phyloP scores from a whole-genome alignment of 2,329 filamentous ascomycete genomes.

The Seiridium cupressi region DNA sequence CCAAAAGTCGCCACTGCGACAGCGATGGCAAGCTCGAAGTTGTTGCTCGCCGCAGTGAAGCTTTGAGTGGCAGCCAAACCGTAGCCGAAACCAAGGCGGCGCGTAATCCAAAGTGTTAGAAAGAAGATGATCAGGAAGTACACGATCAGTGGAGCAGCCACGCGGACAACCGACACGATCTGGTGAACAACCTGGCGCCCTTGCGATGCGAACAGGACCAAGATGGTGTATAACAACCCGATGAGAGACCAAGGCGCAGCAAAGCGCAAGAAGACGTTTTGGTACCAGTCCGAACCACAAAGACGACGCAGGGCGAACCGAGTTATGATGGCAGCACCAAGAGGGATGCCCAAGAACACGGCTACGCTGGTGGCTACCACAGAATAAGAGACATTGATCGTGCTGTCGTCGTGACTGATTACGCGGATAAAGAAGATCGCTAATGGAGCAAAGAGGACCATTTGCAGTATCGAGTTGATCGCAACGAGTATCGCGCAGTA shows the following conservation, averaged over 20 bases:
- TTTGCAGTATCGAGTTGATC: constrained; percentile 72
- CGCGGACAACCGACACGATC: constrained; percentile 77
- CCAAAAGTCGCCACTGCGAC: constrained; percentile 83
- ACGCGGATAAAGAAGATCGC: constrained; percentile 69
- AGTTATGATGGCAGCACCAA: constrained; percentile 77
- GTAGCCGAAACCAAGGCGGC: constrained; percentile 73
- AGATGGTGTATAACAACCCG: constrained; percentile 82
- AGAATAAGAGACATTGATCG: constrained; percentile 51
- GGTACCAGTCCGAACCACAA: constrained; percentile 60
- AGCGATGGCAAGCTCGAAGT: constrained; percentile 89
- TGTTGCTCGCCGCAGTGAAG: constrained; percentile 88
- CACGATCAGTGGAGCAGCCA: constrained; percentile 76
- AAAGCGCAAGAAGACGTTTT: constrained; percentile 66
- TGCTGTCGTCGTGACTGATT: constrained; percentile 49
- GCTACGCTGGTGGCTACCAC: constrained; percentile 77
- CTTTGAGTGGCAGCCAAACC: constrained; percentile 71
- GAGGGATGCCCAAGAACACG: constrained; percentile 81
- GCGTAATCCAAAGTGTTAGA: constrained; percentile 59
- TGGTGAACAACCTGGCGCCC: constrained; percentile 75
- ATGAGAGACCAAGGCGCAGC: constrained; percentile 74
- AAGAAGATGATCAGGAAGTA: constrained; percentile 80
- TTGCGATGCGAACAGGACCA: constrained; percentile 82
- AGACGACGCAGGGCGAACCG: constrained; percentile 59
- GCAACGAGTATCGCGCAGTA: constrained; percentile 83
- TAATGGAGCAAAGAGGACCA: constrained; percentile 69